These are phyloP conservation scores for Tolypocladium ovalisporum DNA, from an alignment of 2,329 filamentous ascomycete species.

Conservation along the genomic window DNA sequence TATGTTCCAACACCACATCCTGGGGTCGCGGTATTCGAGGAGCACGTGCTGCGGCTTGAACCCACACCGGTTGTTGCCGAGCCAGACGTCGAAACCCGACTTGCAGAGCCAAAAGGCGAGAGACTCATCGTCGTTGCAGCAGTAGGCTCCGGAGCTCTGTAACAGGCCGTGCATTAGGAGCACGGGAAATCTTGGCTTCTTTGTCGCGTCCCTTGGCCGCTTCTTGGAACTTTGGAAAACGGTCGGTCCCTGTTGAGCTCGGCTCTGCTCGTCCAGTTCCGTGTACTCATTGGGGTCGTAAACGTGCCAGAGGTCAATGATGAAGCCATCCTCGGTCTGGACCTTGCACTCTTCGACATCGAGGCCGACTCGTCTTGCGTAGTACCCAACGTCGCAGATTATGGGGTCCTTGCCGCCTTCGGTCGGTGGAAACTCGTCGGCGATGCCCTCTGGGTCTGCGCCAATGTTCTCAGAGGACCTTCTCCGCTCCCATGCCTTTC, in stretches of 20 bases:
- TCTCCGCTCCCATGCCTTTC: slow-evolving; percentile 49
- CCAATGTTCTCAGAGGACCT: slow-evolving; percentile 23
- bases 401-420: slow-evolving; percentile 75
- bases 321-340: slow-evolving; percentile 87
- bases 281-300: slow-evolving; percentile 71
- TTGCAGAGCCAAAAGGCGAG: slow-evolving; percentile 90
- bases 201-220: slow-evolving; percentile 21
- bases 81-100: slow-evolving; percentile 87
- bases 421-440: slow-evolving; percentile 56
- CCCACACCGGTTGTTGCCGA: slow-evolving; percentile 88
- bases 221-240: slow-evolving; percentile 41
- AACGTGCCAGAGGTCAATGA: slow-evolving; percentile 81
- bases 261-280: slow-evolving; percentile 36
- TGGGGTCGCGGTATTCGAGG: slow-evolving; percentile 63
- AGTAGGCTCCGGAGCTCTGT: slow-evolving; percentile 81
- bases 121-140: slow-evolving; percentile 79
- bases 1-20: slow-evolving; percentile 97
- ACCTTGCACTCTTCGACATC: slow-evolving; percentile 77
- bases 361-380: slow-evolving; percentile 76
- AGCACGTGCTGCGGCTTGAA: slow-evolving; percentile 66
- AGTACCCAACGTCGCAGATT: slow-evolving; percentile 71
- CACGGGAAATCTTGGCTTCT: slow-evolving; percentile 59
- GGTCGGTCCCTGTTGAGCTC: slow-evolving; percentile 43
- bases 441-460: slow-evolving; percentile 30
- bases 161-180: slow-evolving; percentile 81